phyloP scores from a whole-genome alignment of 805 yeast species.

The Kodamaea neixiangensis region DNA sequence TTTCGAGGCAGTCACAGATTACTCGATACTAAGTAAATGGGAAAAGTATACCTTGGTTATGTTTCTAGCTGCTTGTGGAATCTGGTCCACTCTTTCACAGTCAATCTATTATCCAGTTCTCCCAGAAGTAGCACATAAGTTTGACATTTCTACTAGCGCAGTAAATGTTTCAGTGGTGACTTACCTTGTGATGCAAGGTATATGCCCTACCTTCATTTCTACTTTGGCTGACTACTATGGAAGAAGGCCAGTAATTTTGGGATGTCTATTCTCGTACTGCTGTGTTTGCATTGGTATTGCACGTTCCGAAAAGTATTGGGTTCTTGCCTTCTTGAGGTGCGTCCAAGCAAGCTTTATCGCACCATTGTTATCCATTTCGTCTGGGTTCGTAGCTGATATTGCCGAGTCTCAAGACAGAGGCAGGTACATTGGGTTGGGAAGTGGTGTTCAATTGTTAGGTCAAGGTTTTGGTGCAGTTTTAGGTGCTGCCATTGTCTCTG shows the following conservation, averaged over 20 bases:
- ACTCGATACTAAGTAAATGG: slow-evolving; percentile 44
- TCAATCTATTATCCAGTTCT: slow-evolving; percentile 84
- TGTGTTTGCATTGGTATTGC: slow-evolving; percentile 71
- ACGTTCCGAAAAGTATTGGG: slow-evolving; percentile 53
- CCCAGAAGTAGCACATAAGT: slow-evolving; percentile 53
- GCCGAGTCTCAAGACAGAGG: slow-evolving; percentile 70
- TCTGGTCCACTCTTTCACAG: slow-evolving; percentile 70
- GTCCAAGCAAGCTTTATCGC: slow-evolving; percentile 79
- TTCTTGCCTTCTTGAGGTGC: slow-evolving; percentile 66
- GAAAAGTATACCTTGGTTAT: slow-evolving; percentile 41
- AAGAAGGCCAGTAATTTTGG: slow-evolving; percentile 64
- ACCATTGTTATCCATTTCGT: slow-evolving; percentile 68
- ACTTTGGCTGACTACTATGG: slow-evolving; percentile 71
- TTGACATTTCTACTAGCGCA: slow-evolving; percentile 55
- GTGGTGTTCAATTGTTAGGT: slow-evolving; percentile 69
- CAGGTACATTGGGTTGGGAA: slow-evolving; percentile 61
- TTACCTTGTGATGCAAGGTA: slow-evolving; percentile 74
- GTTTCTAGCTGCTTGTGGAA: slow-evolving; percentile 49
- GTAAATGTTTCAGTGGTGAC: slow-evolving; percentile 76
- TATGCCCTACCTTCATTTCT: slow-evolving; percentile 70
- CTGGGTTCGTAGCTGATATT: slow-evolving; percentile 75
- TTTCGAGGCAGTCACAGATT: slow-evolving; percentile 11
- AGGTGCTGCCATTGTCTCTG: slow-evolving; percentile 42
- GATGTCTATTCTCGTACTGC: slow-evolving; percentile 55
- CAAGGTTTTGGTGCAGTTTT: slow-evolving; percentile 80